Base-by-base conservation (phyloP, 306 rosid genomes). In the Lathyrus aphaca region DNA sequence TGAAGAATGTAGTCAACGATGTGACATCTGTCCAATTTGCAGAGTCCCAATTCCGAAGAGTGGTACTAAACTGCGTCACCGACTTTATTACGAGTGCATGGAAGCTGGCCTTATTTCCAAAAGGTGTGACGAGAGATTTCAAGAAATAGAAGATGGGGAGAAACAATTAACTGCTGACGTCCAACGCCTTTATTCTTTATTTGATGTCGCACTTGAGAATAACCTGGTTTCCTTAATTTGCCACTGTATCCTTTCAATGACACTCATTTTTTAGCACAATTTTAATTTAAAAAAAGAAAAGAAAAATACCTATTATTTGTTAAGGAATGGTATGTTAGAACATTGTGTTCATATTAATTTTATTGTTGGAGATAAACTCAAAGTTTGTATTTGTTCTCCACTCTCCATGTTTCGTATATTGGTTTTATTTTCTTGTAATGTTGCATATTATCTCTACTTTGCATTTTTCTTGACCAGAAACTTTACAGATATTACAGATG, bases 191-290 rank as follows among this genome's bases (percentile, higher is more conserved):
- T 95, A 91, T 76, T 86, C 95, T 48, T 72, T 95, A 60, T 91
- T 91, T 80, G 97, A 95, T n/a, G 89, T 95, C 1, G 96, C 99
- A n/a, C 81, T 95, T 79, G 99, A 89, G 85, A 95, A 95, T 86
- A 95, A 84, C 86, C 70, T 91, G 61, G 88, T 82, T 83, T 91
- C 93, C 75, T 68, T 95, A 79, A 85, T 95, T 58, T 91, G 97
- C 84, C 97, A 89, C 45, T 95, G 99, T 91, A 95, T 95, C 97
- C 97, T 91, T 46, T 44, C 72, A 18, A 51, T 39, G 25, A 17
- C 76, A 8, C 56, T 37, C 15, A 27, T 70, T 39, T 68, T 14
- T 48, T 42, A 60, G 71, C 42, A 2, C 32, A 64, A 30, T 11
- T 44, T 70, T 63, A 21, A 15, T 53, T 9, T 6, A 5, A 5